Evolutionary conservation across 2,329 filamentous ascomycete species (phyloP), one percentile per base, ranked within the genome.

Genomic region (Calonectria leucothoes): DNA sequence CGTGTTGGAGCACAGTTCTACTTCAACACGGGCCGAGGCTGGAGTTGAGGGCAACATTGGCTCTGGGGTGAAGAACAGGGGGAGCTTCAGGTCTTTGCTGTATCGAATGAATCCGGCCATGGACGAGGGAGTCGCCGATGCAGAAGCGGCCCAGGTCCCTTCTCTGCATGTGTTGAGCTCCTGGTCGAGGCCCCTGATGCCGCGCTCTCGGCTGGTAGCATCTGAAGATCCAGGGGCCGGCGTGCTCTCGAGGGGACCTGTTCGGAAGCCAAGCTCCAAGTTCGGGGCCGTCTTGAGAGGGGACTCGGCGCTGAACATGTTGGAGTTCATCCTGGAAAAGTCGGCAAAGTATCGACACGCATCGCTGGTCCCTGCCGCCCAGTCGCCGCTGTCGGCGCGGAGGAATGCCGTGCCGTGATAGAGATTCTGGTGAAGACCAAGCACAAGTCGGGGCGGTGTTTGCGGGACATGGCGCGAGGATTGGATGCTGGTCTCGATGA

Each of bases 371-470:
- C 77, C 78, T 7, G 80, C 65, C 12, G 71, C 75, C 85, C 86
- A 87, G 64, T 86, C 83, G 5, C 87, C 87, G 45, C 82, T 87
- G 74, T 89, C 87, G 6, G 82, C 81, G 29, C 85, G 82, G 42
- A 84, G 63, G 59, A 87, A 87, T 14, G 80, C 81, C 0, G 81
- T 83, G 8, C 86, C 86, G 17, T 77, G 72, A 1, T 80, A 81
- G 2, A 85, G 71, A 11, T 80, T 81, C 27, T 82, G 81, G 64
- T 84, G 82, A 6, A 85, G 70, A 4, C 83, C 85, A 8, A 84
- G 70, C 11, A 82, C 81, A 15, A 83, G 66, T 4, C 81, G 79
- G 1, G 83, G 84, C 17, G 75, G 71, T 6, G 76, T 74, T 12
- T 61, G 69, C 14, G 70, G 73, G 39, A 66, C 70, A 70, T 77